Conservation (phyloP, 768 basidiomycete species). For the Omphalotus guepiniiformis region DNA sequence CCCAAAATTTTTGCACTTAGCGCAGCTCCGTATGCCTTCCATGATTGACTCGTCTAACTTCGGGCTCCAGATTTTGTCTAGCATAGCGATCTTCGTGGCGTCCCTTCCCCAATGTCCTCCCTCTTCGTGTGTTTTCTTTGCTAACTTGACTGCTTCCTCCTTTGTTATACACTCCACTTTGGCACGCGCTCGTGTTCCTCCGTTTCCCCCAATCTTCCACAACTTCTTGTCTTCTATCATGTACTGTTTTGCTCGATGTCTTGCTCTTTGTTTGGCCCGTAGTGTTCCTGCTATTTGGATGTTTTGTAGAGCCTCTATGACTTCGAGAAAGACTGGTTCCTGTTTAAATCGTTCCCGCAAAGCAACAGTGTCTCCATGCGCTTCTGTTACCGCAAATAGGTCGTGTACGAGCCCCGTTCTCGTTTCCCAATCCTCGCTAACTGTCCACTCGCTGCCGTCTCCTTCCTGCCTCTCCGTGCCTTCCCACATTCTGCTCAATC, state of each 20-base stretch:
- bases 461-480: constrained; percentile 8
- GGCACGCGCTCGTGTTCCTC: too few species aligned
- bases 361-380: too few species aligned
- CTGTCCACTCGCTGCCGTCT: constrained; percentile 28
- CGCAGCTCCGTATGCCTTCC: constrained; percentile 19
- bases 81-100: constrained; percentile 13
- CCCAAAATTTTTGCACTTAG: constrained; percentile 27
- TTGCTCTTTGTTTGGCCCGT: constrained; percentile 10
- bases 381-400: constrained; percentile 7
- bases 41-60: constrained; percentile 20
- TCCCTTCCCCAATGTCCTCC: constrained; percentile 14
- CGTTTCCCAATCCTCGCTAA: constrained; percentile 23
- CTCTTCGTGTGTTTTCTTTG: neutral
- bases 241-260: constrained; percentile 15
- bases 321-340: constrained; percentile 16
- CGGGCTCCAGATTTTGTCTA: constrained; percentile 22
- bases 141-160: constrained; percentile 15
- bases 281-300: constrained; percentile 11
- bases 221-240: constrained; percentile 20
- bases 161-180: constrained; percentile 4
- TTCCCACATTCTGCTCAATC: constrained; percentile 22
- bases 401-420: constrained; percentile 14
- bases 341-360: constrained; percentile 8
- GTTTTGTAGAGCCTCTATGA: too few species aligned
- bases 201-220: constrained; percentile 12